These are phyloP conservation scores for Seminavis robusta DNA, from an alignment of 108 stramenopile genomes.

Conservation along the genomic window DNA sequence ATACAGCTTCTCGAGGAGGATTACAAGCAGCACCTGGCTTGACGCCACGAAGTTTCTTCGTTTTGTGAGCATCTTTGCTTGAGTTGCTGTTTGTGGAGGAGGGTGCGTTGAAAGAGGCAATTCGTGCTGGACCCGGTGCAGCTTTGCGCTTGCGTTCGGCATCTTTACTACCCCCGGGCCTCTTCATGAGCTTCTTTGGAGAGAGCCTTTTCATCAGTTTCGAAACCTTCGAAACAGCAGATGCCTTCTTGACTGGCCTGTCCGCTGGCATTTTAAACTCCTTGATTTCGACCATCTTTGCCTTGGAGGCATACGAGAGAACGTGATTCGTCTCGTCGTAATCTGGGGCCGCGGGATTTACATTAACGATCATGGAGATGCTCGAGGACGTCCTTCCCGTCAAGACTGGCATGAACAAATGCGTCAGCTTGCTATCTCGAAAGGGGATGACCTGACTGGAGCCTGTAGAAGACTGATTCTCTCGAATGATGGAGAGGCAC, in stretches of 20 bases:
- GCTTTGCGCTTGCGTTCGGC: slow-evolving; percentile 22
- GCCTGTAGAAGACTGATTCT: slow-evolving; percentile 38
- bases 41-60: not conserved
- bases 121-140: not conserved
- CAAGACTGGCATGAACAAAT: slow-evolving; percentile 93
- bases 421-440: slow-evolving; percentile 96
- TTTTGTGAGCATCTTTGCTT: not conserved
- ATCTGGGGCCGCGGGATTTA: slow-evolving; percentile 80
- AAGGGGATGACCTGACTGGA: slow-evolving; percentile 75
- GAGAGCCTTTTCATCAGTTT: slow-evolving; percentile 11
- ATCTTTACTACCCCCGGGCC: too few relatives aligned
- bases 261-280: not conserved
- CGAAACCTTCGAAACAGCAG: not conserved
- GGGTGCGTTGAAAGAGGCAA: slow-evolving; percentile 2
- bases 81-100: not conserved
- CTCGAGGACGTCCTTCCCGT: slow-evolving; percentile 61
- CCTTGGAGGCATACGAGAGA: slow-evolving; percentile 75
- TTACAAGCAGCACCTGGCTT: not conserved
- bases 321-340: slow-evolving; percentile 95
- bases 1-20: slow-evolving; percentile 1
- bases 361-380: slow-evolving; percentile 92
- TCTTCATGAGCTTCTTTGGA: slow-evolving; percentile 18
- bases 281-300: slow-evolving; percentile 21
- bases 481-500: slow-evolving; percentile 86
- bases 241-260: not conserved